These are phyloP conservation scores for Phytopythium litorale DNA, from an alignment of 352 stramenopile species.

Conservation along the genomic window DNA sequence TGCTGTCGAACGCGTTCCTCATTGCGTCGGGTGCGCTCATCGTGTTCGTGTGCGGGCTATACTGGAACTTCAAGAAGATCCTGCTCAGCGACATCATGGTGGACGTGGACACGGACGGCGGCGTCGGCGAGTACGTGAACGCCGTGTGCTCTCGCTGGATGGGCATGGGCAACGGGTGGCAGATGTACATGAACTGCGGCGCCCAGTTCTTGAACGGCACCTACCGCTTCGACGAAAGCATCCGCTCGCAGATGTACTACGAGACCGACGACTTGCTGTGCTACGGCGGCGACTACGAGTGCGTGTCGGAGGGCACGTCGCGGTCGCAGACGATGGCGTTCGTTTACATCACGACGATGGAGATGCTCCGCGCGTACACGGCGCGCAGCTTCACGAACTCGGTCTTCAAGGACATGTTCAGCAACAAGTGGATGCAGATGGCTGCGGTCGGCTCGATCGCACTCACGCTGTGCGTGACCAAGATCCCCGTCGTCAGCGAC, in stretches of 20 bases:
- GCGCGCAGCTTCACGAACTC: constrained; percentile 76
- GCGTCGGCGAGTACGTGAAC: constrained; percentile 34
- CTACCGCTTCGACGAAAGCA: constrained; percentile 34
- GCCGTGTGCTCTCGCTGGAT: constrained; percentile 56
- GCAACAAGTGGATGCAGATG: constrained; percentile 81
- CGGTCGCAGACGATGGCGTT: constrained; percentile 74
- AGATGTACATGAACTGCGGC: constrained; percentile 45
- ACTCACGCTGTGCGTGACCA: constrained; percentile 63
- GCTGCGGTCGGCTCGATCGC: constrained; percentile 52
- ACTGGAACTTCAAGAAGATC: constrained; percentile 69
- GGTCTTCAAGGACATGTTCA: constrained; percentile 63
- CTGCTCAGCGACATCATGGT: constrained; percentile 51
- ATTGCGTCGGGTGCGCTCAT: constrained; percentile 51
- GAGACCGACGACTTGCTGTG: constrained; percentile 45
- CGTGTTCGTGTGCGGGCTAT: constrained; percentile 56
- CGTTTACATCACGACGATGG: constrained; percentile 76
- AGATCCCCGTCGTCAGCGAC: constrained; percentile 61
- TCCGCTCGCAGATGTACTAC: constrained; percentile 24
- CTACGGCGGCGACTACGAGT: constrained; percentile 50
- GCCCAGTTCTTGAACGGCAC: constrained; percentile 25
- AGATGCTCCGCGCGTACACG: constrained; percentile 69
- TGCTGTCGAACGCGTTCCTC: constrained; percentile 62
- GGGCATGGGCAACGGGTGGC: constrained; percentile 39
- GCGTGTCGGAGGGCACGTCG: constrained; percentile 55
- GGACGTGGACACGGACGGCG: constrained; percentile 30